Percentiles rank a stretch among this genome's conserved stretches.
These are phyloP conservation scores for Monosporascus sp. DNA, from an alignment of 2,329 filamentous ascomycete genomes.

Conservation along the genomic window DNA sequence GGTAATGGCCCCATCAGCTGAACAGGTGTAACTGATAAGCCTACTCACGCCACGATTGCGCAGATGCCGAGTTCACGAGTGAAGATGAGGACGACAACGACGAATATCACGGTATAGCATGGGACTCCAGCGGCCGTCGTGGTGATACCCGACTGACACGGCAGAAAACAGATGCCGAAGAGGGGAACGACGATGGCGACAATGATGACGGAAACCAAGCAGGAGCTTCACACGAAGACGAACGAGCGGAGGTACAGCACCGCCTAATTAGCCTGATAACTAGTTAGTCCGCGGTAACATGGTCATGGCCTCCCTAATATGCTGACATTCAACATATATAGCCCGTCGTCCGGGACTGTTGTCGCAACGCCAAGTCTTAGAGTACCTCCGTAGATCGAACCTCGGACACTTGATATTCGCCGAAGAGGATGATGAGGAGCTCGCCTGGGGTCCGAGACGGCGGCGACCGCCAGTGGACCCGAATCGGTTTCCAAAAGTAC, in stretches of 20 bases:
- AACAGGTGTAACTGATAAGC: background rate
- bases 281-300: slow-evolving; percentile 22
- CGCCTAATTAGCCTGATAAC: slow-evolving; percentile 24
- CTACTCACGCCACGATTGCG: background rate
- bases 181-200: slow-evolving; percentile 26
- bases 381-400: slow-evolving; percentile 35
- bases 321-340: slow-evolving; percentile 22
- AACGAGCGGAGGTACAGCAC: slow-evolving; percentile 12
- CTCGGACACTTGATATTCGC: slow-evolving; percentile 32
- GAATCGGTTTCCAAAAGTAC: slow-evolving; percentile 73
- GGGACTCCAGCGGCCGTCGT: background rate
- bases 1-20: slow-evolving; percentile 13
- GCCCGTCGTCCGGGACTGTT: slow-evolving; percentile 19
- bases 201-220: slow-evolving; percentile 16
- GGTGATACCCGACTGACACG: slow-evolving; percentile 7
- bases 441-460: slow-evolving; percentile 39
- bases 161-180: slow-evolving; percentile 19
- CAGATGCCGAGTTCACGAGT: slow-evolving; percentile 22
- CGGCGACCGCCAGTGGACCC: slow-evolving; percentile 42
- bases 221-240: slow-evolving; percentile 13
- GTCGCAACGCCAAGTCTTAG: slow-evolving; percentile 35
- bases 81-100: slow-evolving; percentile 15
- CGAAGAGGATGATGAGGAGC: slow-evolving; percentile 29
- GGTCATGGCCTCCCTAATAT: slow-evolving; percentile 20
- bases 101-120: slow-evolving; percentile 8